Base-by-base conservation (phyloP, 2,329 filamentous ascomycete species). In the Fusarium sp. region DNA sequence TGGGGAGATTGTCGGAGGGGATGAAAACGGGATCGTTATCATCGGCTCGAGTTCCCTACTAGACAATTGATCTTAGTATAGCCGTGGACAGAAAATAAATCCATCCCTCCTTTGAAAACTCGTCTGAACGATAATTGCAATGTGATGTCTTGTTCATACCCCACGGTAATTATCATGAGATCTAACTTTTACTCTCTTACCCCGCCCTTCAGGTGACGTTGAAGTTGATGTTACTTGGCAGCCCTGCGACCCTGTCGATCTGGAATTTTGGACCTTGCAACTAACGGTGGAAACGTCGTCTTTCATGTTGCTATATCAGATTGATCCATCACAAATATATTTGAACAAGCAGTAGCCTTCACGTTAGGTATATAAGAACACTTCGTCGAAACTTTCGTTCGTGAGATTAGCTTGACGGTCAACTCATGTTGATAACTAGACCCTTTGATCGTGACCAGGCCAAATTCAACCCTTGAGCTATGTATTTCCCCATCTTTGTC, bases 81-180 rank as follows among this genome's bases (percentile, higher is more conserved):
- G 71, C 67, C 67, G 50, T 65, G 72, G 71, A 71, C 51, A 68
- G 54, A 56, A 73, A 67, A 72, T 65, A 65, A 56, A 74, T 72
- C 65, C 66, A 69, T 74, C 68, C 69, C 65, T 74, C 71, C 26
- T 28, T 63, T 71, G 54, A 68, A 51, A 63, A 43, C 8, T 14
- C 22, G 9, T 20, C 55, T 14, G 14, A 20, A 36, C 6, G 18
- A 7, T 20, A 39, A 20, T 11, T 44, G 31, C 38, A 22, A 43
- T 38, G n/a, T 58, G 40, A 51, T 44, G 24, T 24, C 15, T 42
- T 17, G n/a, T 48, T 28, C 26, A 9, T 33, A 39, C 31, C 33
- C 13, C 18, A 20, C 18, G 18, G 18, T 36, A 14, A 14, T 39
- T 24, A 31, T 40, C 15, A 20, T 33, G n/a, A 33, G 2, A 13